Evolutionary conservation across 2,329 filamentous ascomycete genomes (phyloP), one percentile per base, ranked within the genome.

Genomic region (Cordyceps javanica): DNA sequence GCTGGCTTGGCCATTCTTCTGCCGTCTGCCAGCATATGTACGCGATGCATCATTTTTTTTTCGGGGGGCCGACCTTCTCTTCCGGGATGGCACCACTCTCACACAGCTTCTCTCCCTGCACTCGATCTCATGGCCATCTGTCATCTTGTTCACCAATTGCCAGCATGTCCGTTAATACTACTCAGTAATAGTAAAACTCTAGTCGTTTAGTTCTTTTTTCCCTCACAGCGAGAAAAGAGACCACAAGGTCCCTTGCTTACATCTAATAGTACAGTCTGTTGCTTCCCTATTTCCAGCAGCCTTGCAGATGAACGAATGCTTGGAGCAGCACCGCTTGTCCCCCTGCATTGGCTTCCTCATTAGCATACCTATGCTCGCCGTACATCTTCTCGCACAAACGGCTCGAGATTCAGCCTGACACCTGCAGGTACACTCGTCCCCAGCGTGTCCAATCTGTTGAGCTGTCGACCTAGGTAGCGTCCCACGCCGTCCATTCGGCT

Each of bases 401-500:
- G 62, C 61, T 76, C 74, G 16, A 74, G 59, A 13, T 60, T 57
- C 34, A 79, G 65, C 44, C 64, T 63, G 7, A 67, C 66, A 5
- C 69, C 70, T 13, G 66, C 69, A 7, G 69, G 65, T 36, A 82
- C 72, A 11, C 76, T 73, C 3, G 69, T 62, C 3, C 77, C 77
- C 32, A 77, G 64, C 1, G 76, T 77, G 11, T 77, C 75, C 25
- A 70, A 62, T 32, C 79, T 68, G 58, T 70, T 76, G 21, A 61
- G 53, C 62, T 69, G 73, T 54, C 70, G 70, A 1, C 76, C 78
- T n/a, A 75, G 69, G 63, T 75, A 75, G 19, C 66, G 63, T 14
- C 71, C 70, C 4, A 61, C 61, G 5, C 74, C 73, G n/a, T 73
- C 75, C 66, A 76, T 75, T 8, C 81, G 74, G 56, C 79, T 82